A percentile compares a stretch with the other conserved stretches of the same genome.
Conservation (phyloP, 1,139 yeast species). For the Schizosaccharomyces versatilis region DNA sequence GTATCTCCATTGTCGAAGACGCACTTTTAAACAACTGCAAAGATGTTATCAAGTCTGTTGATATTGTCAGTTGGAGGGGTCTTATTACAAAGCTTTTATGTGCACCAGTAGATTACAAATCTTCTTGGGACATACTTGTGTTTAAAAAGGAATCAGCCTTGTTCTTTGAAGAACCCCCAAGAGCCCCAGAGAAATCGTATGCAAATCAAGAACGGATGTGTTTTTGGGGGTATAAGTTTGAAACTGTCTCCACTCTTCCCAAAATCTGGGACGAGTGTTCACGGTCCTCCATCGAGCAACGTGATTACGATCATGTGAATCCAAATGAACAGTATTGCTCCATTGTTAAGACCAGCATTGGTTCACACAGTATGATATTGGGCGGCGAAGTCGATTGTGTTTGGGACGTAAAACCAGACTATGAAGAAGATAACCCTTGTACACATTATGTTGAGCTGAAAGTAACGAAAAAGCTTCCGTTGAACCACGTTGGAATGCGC, state of each 20-base stretch:
- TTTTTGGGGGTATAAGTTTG: slow-evolving; percentile 19
- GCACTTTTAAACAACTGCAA: too few relatives aligned
- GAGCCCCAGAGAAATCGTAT: slow-evolving; percentile 11
- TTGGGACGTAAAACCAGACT: slow-evolving; percentile 47
- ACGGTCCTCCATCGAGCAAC: slow-evolving; percentile 41
- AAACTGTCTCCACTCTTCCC: slow-evolving; percentile 44
- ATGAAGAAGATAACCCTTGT: slow-evolving; percentile 21
- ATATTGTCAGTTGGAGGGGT: slow-evolving; percentile 63
- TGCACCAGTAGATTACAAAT: slow-evolving; percentile 34
- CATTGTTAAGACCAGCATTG: slow-evolving; percentile 43
- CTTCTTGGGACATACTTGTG: slow-evolving; percentile 42
- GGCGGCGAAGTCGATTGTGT: slow-evolving; percentile 89
- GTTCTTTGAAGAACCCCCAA: slow-evolving; percentile 16
- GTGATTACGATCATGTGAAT: slow-evolving; percentile 32
- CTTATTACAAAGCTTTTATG: slow-evolving; percentile 44
- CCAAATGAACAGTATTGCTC: slow-evolving; percentile 59
- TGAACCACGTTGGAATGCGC: slow-evolving; percentile 28
- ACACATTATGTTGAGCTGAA: slow-evolving; percentile 71
- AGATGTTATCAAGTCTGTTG: slow-evolving; percentile 33
- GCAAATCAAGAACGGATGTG: slow-evolving; percentile 18
- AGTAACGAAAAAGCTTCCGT: slow-evolving; percentile 36
- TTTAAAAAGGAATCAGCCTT: slow-evolving; percentile 17
- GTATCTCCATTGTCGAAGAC: slow-evolving; percentile 19
- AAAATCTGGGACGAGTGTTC: slow-evolving; percentile 54
- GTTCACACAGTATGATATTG: slow-evolving; percentile 40